phyloP scores from a whole-genome alignment of 208 protist species.

The Tritrichomonas musculus region DNA sequence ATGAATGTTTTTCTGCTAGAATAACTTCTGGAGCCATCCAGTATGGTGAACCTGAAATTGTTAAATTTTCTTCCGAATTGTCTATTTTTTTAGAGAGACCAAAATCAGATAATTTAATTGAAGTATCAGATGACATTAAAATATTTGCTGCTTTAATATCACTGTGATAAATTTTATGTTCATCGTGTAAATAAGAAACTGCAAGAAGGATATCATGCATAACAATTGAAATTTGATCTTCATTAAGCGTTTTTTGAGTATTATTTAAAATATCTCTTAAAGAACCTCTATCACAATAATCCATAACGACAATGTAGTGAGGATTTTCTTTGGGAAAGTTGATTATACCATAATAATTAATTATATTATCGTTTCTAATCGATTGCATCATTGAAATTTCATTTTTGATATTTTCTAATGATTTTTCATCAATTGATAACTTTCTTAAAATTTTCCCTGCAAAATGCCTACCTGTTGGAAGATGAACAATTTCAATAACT shows the following conservation, averaged over 20 bases:
- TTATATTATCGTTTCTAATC: neutral
- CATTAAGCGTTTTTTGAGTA: neutral
- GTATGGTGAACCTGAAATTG: conserved; percentile 23
- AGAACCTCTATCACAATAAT: conserved; percentile 19
- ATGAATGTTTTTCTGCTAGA: neutral
- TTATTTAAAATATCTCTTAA: neutral
- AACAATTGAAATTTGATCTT: conserved; percentile 12
- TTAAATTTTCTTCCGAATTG: neutral
- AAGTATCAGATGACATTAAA: conserved; percentile 37
- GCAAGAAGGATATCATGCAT: neutral
- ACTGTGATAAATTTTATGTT: neutral
- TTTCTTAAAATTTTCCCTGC: no score
- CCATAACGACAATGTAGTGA: neutral
- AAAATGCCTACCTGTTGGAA: neutral
- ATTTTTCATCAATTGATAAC: no score
- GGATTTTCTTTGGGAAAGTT: neutral
- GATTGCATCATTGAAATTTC: neutral
- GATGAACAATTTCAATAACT: neutral
- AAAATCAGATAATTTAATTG: conserved; percentile 36
- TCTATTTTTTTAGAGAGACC: neutral
- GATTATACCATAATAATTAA: neutral
- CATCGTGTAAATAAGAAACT: neutral
- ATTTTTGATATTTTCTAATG: neutral
- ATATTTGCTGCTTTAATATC: conserved; percentile 49
- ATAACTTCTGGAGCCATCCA: conserved; percentile 59